These are phyloP conservation scores for Lyophyllum shimeji DNA, from an alignment of 768 basidiomycete genomes.

Conservation along the genomic window DNA sequence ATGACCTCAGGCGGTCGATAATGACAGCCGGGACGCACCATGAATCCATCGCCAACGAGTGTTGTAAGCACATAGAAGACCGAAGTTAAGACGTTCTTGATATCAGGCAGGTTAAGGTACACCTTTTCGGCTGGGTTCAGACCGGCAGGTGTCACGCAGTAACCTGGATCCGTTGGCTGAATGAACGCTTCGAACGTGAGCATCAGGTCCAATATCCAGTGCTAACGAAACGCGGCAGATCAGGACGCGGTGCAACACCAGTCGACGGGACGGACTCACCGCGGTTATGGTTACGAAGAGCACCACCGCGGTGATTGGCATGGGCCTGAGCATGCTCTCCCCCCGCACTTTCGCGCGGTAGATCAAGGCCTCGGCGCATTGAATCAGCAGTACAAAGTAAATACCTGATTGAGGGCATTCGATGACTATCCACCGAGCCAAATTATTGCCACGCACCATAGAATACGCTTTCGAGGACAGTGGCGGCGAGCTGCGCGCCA, in stretches of 20 bases:
- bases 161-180: slow-evolving; percentile 1
- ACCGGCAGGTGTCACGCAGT: slow-evolving; percentile 5
- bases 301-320: slow-evolving; percentile 18
- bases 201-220: slow-evolving; percentile 8
- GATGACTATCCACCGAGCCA: neutral
- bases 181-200: slow-evolving; percentile 14
- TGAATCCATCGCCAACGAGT: slow-evolving; percentile 14
- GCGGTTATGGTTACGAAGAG: slow-evolving; percentile 20
- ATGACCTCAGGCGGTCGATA: too few relatives aligned
- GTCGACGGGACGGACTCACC: slow-evolving; percentile 6
- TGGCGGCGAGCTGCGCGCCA: slow-evolving; percentile 19
- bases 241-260: neutral
- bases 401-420: slow-evolving; percentile 7
- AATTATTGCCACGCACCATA: slow-evolving; percentile 10
- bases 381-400: slow-evolving; percentile 19
- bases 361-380: slow-evolving; percentile 15
- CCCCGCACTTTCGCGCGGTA: slow-evolving; percentile 13
- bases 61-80: slow-evolving; percentile 14
- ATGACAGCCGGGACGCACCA: too few relatives aligned
- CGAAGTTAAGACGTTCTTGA: slow-evolving; percentile 7
- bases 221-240: neutral
- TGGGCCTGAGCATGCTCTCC: slow-evolving; percentile 19
- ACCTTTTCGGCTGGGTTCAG: slow-evolving; percentile 14
- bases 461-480: slow-evolving; percentile 16
- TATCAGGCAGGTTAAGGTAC: slow-evolving; percentile 11